Conservation (phyloP, 1,284 basidiomycete genomes). For the Cerrena zonata region DNA sequence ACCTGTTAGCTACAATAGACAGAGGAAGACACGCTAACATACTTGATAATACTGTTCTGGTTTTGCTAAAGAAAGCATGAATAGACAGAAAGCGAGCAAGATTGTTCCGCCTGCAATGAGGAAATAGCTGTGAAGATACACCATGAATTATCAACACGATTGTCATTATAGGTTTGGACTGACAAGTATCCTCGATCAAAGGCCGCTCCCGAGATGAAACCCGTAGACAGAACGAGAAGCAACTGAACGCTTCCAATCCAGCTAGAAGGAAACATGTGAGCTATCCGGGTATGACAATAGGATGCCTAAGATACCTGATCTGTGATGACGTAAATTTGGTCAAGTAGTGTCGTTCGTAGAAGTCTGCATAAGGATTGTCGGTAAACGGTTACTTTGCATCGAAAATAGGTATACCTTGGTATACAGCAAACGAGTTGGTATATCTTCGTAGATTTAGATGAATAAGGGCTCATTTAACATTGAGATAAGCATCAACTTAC, state of each 20-base stretch:
- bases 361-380: too few species aligned
- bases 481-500: neutral
- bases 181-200: constrained; percentile 2
- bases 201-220: neutral
- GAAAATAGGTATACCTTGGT: constrained; percentile 5
- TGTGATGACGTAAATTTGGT: neutral
- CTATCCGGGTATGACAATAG: neutral
- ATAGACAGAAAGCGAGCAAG: constrained; percentile 8
- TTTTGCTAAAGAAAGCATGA: constrained; percentile 24
- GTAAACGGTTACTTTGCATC: too few species aligned
- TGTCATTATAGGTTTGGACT: neutral
- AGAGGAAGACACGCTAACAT: constrained; percentile 7
- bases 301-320: neutral
- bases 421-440: constrained; percentile 17
- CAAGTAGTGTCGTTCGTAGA: neutral
- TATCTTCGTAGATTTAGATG: neutral
- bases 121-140: neutral
- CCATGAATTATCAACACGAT: neutral
- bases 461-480: neutral
- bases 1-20: too few species aligned
- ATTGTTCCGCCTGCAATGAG: neutral
- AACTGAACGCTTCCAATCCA: constrained; percentile 1
- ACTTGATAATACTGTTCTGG: constrained; percentile 22
- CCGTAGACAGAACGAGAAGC: neutral
- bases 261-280: neutral